Percentiles rank a stretch among this genome's conserved stretches.
These are phyloP conservation scores for Aplosporella prunicola DNA, from an alignment of 2,329 filamentous ascomycete species.

Conservation along the genomic window DNA sequence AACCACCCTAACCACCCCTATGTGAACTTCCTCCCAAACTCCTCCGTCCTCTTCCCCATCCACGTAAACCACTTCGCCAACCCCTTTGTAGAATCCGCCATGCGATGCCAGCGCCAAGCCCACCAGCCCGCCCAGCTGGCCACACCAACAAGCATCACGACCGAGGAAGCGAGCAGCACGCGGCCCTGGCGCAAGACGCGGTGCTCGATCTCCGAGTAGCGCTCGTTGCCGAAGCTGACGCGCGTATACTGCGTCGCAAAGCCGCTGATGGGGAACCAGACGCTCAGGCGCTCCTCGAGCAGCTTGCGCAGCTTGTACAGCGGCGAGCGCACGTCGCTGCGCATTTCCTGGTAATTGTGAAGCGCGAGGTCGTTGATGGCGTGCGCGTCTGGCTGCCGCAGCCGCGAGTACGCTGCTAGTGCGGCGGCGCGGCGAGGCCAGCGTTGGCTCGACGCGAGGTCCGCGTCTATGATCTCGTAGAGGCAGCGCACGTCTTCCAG, in stretches of 20 bases:
- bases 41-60: constrained; percentile 5
- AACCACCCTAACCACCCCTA: background rate
- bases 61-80: background rate
- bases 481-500: constrained; percentile 88
- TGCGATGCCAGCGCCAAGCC: constrained; percentile 2
- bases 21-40: constrained; percentile 2
- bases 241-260: constrained; percentile 90
- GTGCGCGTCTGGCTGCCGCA: constrained; percentile 69
- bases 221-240: constrained; percentile 86
- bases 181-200: constrained; percentile 60
- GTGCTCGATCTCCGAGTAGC: constrained; percentile 72
- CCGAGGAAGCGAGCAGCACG: constrained; percentile 16
- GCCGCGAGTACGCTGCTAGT: constrained; percentile 62
- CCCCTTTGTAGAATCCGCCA: background rate
- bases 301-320: constrained; percentile 74
- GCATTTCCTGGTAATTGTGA: constrained; percentile 91
- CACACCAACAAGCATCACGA: background rate
- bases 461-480: constrained; percentile 66
- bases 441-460: constrained; percentile 1
- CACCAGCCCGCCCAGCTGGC: constrained; percentile 5
- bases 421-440: constrained; percentile 32
- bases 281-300: constrained; percentile 73
- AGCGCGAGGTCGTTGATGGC: constrained; percentile 89
- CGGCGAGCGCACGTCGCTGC: constrained; percentile 67
- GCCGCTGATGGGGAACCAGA: constrained; percentile 65